Conservation (phyloP, 768 basidiomycete species). For the Panaeolus cyanescens region DNA sequence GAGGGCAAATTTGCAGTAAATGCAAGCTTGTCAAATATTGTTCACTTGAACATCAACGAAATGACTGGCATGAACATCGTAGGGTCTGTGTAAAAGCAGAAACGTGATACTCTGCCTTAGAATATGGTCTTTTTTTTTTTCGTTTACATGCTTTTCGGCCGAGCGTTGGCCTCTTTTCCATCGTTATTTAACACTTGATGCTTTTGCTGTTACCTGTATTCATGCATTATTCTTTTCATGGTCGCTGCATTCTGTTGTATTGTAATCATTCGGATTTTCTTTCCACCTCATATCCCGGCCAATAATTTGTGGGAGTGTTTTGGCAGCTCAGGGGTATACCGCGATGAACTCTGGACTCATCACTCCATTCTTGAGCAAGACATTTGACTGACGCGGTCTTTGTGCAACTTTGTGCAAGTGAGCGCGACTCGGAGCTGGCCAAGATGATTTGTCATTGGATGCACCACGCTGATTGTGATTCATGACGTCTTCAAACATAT, state of each 20-base stretch:
- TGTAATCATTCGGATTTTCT: slow-evolving; percentile 5
- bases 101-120: background rate
- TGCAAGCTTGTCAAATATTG: slow-evolving; percentile 82
- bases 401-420: background rate
- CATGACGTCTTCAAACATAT: background rate
- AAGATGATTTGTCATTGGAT: background rate
- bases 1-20: slow-evolving; percentile 71
- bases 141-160: slow-evolving; percentile 5
- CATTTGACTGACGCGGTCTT: background rate
- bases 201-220: slow-evolving; percentile 2
- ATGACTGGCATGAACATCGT: slow-evolving; percentile 79
- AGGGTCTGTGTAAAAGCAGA: slow-evolving; percentile 53
- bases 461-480: background rate
- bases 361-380: background rate
- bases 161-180: background rate
- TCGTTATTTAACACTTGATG: slow-evolving; percentile 2
- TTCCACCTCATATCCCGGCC: background rate
- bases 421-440: no score
- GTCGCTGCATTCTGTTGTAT: slow-evolving; percentile 4
- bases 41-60: slow-evolving; percentile 70
- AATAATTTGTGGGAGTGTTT: background rate
- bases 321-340: no score
- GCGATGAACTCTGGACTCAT: no score
- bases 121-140: background rate
- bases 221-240: background rate